These are phyloP conservation scores for Annona squamosa DNA, from an alignment of 164 flowering plant genomes.

Conservation along the genomic window DNA sequence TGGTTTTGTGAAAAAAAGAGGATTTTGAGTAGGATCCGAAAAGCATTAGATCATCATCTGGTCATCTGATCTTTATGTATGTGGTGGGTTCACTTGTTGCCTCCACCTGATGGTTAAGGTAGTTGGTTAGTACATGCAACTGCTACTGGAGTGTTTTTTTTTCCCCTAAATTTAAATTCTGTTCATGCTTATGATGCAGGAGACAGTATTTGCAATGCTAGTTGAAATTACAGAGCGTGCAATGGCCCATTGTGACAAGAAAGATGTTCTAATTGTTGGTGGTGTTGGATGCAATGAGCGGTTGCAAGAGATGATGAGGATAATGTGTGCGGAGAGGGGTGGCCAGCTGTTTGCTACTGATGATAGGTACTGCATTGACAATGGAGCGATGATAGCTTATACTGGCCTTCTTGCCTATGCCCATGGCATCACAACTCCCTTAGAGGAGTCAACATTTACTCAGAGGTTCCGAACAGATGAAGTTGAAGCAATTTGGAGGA, in stretches of 20 bases:
- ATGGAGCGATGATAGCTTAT: constrained; percentile 98
- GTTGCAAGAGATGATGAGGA: constrained; percentile 92
- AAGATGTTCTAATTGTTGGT: constrained; percentile 91
- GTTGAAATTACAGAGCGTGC: constrained; percentile 98
- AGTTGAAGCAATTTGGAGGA: constrained; percentile 89
- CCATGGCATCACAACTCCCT: constrained; percentile 60
- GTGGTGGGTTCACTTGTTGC: neutral
- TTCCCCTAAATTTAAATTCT: neutral
- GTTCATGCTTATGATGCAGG: constrained; percentile 31
- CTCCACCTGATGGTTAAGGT: neutral
- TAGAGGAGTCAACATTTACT: constrained; percentile 87
- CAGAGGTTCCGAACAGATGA: constrained; percentile 95
- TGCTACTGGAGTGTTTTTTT: too few species aligned
- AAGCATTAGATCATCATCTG: neutral
- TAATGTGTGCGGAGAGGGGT: constrained; percentile 87
- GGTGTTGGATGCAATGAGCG: constrained; percentile 99
- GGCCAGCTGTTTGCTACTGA: constrained; percentile 85
- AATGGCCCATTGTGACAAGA: constrained; percentile 94
- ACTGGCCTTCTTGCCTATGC: constrained; percentile 88
- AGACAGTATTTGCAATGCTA: constrained; percentile 93
- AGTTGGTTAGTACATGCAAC: too few species aligned
- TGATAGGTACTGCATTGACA: constrained; percentile 85
- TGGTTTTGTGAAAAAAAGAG: neutral
- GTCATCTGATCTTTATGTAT: neutral
- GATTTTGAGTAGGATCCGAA: neutral